Base-by-base conservation (phyloP, 495 filamentous ascomycete species). In the Baudoinia panamericana region DNA sequence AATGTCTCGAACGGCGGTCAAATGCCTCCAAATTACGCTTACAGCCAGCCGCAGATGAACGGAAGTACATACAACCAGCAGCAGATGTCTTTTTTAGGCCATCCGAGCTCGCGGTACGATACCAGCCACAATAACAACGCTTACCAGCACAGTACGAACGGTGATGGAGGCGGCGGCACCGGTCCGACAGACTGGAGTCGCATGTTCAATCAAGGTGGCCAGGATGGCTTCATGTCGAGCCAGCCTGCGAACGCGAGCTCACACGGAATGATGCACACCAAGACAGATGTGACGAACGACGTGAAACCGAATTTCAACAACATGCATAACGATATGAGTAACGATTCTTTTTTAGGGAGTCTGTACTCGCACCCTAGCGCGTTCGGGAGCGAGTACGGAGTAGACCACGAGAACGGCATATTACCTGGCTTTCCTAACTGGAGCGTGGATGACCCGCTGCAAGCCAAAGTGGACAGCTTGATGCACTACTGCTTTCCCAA, bases 401-500 rank as follows among this genome's bases (percentile, higher is more conserved):
- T 13, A 19, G 22, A 38, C 8, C 22, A 54, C 44, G 40, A 52
- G 50, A 45, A 43, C 43, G 44, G 39, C 54, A n/a, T n/a, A n/a
- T 45, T 53, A 43, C 22, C 41, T 2, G 46, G 46, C 8, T 53
- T 59, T 46, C 51, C 55, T 20, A 55, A 52, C 38, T 61, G 56
- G 58, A 50, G 50, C 36, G 15, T 51, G 25, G 55, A 51, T 41
- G 60, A 63, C 45, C 56, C 56, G 12, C 29, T 57, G 45, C 56
- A 59, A 41, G 42, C 32, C 36, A 64, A 59, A 38, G 53, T 55
- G 18, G 54, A 50, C 21, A 50, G 48, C 29, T 42, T 62, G 31
- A 45, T 56, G 27, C 41, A 44, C 30, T 76, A 75, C 43, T 71
- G 75, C 55, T 73, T 70, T 52, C 65, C 73, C 7, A 50, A 66